Evolutionary conservation across 108 stramenopile species (phyloP).

Genomic region (Chaetoceros tenuissimus): DNA sequence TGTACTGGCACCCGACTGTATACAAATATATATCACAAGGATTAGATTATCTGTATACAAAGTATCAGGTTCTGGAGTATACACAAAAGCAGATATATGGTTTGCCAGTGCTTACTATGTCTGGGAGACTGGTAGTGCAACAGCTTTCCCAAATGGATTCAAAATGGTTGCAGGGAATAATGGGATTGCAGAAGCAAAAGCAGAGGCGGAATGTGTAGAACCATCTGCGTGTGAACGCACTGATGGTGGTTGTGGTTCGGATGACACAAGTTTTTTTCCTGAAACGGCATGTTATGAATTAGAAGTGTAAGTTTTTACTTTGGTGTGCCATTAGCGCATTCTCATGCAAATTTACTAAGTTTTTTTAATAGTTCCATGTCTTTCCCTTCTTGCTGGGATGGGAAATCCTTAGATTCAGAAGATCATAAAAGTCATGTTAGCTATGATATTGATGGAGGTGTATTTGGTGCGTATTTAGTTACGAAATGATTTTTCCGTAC

Average conservation of each 20-base stretch:
- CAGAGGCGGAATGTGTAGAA: conserved; percentile 8
- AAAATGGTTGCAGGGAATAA: conserved; percentile 8
- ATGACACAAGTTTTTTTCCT: conserved; percentile 5
- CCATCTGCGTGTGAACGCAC: conserved; percentile 4
- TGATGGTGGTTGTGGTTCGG: conserved; percentile 1
- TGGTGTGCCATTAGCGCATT: too few relatives aligned
- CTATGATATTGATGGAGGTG: background rate
- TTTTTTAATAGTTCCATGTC: too few relatives aligned
- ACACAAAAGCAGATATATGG: conserved; percentile 3
- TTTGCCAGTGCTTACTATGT: conserved; percentile 13
- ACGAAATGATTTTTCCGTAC: too few relatives aligned
- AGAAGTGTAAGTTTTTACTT: too few relatives aligned
- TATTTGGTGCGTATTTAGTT: too few relatives aligned
- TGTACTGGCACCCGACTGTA: conserved; percentile 24
- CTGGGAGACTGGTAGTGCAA: conserved; percentile 12
- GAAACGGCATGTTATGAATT: conserved; percentile 5
- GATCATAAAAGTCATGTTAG: background rate
- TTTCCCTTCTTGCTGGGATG: conserved; percentile 21
- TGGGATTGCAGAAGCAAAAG: background rate
- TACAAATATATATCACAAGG: too few relatives aligned
- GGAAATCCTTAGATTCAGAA: conserved; percentile 2
- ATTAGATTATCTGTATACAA: too few relatives aligned
- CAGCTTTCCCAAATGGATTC: conserved; percentile 20
- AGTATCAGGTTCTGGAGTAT: background rate
- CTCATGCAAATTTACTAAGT: too few relatives aligned